Percentiles rank a stretch among this genome's conserved stretches.
phyloP scores from a whole-genome alignment of 495 filamentous ascomycete genomes.

The Trichoderma orchidacearum region DNA sequence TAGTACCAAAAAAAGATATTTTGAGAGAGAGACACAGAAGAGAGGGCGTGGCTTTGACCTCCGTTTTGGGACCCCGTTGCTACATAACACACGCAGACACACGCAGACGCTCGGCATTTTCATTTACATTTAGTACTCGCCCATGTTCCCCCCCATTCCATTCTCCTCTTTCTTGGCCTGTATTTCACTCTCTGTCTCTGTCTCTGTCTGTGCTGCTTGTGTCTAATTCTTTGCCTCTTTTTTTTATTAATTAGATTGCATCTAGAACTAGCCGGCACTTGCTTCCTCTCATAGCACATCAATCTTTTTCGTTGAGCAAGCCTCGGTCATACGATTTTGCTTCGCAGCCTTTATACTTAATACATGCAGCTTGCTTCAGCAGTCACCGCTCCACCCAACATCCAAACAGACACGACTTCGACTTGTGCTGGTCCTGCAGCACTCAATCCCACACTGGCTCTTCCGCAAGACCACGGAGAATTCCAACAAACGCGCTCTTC shows the following conservation, averaged over 20 bases:
- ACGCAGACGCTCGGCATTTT: background rate
- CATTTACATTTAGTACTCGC: conserved; percentile 1
- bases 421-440: background rate
- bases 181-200: background rate
- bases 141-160: background rate
- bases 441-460: background rate
- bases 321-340: too few relatives aligned
- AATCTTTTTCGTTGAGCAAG: too few relatives aligned
- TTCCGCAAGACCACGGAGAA: background rate
- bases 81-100: background rate
- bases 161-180: background rate
- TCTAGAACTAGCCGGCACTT: background rate
- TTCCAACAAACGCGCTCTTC: background rate
- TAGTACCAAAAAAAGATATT: too few relatives aligned
- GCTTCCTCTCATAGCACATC: too few relatives aligned
- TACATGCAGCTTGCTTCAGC: too few relatives aligned
- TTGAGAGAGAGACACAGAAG: too few relatives aligned
- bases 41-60: too few relatives aligned
- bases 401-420: too few relatives aligned
- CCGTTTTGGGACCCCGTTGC: background rate
- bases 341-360: too few relatives aligned
- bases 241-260: too few relatives aligned
- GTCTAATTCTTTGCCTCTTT: background rate
- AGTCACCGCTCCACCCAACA: too few relatives aligned
- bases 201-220: too few relatives aligned